A percentile compares a stretch with the other conserved stretches of the same genome.
phyloP scores from a whole-genome alignment of 116 monocot species.

The Papilionanthe hybrid region DNA sequence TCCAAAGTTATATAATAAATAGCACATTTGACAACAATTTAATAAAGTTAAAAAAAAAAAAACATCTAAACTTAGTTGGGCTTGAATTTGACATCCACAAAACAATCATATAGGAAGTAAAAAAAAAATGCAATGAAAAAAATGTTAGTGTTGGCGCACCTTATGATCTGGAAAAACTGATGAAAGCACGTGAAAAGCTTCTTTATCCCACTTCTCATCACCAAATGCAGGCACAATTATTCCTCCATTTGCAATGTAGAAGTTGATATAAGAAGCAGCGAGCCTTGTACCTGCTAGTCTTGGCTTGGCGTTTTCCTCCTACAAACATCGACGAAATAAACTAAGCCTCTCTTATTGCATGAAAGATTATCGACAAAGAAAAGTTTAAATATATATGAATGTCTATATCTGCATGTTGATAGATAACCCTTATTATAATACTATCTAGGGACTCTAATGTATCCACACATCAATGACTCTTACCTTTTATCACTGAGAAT shows the following conservation, averaged over 20 bases:
- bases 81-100: not conserved
- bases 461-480: no score
- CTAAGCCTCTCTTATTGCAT: no score
- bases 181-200: constrained; percentile 60
- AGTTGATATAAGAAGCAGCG: constrained; percentile 91
- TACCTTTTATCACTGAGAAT: no score
- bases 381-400: no score
- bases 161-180: constrained; percentile 62
- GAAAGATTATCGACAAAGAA: no score
- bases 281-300: constrained; percentile 73
- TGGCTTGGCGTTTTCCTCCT: constrained; percentile 50
- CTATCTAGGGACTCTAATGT: no score
- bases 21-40: not conserved
- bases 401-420: no score
- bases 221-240: constrained; percentile 86
- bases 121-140: not conserved
- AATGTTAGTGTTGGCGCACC: constrained; percentile 22
- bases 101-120: not conserved
- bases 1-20: not conserved
- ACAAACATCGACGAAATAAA: not conserved
- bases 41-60: not conserved
- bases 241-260: constrained; percentile 92
- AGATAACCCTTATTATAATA: no score
- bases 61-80: not conserved
- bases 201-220: constrained; percentile 66